Percentiles rank a stretch among this genome's conserved stretches.
phyloP scores from a whole-genome alignment of 805 yeast species.

The Starmerella khaoyaiensis region DNA sequence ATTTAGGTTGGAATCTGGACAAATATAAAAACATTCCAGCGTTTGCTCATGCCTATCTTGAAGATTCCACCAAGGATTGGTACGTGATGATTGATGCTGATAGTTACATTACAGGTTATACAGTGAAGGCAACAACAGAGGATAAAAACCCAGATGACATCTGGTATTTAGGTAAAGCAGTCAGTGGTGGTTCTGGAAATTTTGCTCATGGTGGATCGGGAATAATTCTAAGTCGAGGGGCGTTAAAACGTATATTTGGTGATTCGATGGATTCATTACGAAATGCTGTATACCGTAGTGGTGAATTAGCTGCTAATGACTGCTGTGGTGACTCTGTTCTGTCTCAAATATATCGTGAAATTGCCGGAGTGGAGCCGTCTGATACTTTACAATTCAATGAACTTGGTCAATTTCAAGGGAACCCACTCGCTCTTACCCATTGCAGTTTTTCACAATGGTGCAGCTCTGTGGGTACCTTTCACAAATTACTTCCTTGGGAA shows the following conservation, averaged over 20 bases:
- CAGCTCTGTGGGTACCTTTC: constrained; percentile 26
- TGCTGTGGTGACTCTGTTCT: constrained; percentile 31
- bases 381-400: constrained; percentile 16
- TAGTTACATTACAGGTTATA: constrained; percentile 25
- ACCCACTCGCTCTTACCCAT: constrained; percentile 19
- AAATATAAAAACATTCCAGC: background rate
- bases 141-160: constrained; percentile 23
- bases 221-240: constrained; percentile 26
- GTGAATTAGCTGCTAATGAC: constrained; percentile 15
- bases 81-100: constrained; percentile 12
- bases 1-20: background rate
- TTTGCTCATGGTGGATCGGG: constrained; percentile 34
- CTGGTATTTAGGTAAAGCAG: constrained; percentile 26
- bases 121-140: constrained; percentile 21
- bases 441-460: constrained; percentile 23
- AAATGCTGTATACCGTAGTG: constrained; percentile 16
- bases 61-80: background rate
- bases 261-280: constrained; percentile 6
- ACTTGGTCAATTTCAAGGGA: constrained; percentile 26
- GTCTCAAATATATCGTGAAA: constrained; percentile 21
- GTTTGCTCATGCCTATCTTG: background rate
- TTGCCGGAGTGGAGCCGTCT: constrained; percentile 10
- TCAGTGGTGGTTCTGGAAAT: constrained; percentile 10
- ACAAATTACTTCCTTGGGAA: constrained; percentile 26
- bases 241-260: constrained; percentile 24